Evolutionary conservation across 306 rosid species (phyloP), one percentile per base, ranked within the genome.

Genomic region (Abrus pulchellus): DNA sequence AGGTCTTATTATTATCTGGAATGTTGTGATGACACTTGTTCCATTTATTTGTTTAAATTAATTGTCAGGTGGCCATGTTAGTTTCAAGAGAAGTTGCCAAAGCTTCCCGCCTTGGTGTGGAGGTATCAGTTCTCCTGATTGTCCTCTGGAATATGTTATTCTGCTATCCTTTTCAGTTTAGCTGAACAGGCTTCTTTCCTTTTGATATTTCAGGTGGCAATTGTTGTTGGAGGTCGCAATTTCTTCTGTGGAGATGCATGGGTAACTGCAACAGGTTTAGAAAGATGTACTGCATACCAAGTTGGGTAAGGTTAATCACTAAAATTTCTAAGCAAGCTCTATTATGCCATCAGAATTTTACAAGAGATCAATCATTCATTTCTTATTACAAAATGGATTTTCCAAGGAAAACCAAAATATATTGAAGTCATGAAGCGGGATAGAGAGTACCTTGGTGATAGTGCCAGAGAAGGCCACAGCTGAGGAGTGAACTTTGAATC

Each of bases 191-290:
- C 41, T 62, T 82, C 40, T 32, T 61, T 41, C 62, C 20, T 20
- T 47, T 7, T 77, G 77, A 80, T 87, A 60, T 65, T 68, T 55
- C 87, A 95, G 98, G 91, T 95, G 56, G 99, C 97, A 1, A 90
- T 93, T 80, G 94, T 95, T 70, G 95, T 93, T 84, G 99, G 99
- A 44, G 98, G 97, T 61, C 94, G 97, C 30, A 95, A 95, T 87
- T 91, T 95, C 82, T 95, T 95, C 78, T 95, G 97, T 72, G 98
- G 97, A 84, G 92, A 95, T 74, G 88, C 97, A 29, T 95, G 99
- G 99, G 95, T 95, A 54, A 89, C 83, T 59, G 70, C 94, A 20
- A 93, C 97, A 30, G 99, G 97, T 68, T 89, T 91, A 79, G 97
- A 95, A 85, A 89, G 98, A 90, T 90, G 89, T 72, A 88, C 94